These are phyloP conservation scores for Fraxinus sp. DNA, from an alignment of 305 asterid species.

Conservation along the genomic window DNA sequence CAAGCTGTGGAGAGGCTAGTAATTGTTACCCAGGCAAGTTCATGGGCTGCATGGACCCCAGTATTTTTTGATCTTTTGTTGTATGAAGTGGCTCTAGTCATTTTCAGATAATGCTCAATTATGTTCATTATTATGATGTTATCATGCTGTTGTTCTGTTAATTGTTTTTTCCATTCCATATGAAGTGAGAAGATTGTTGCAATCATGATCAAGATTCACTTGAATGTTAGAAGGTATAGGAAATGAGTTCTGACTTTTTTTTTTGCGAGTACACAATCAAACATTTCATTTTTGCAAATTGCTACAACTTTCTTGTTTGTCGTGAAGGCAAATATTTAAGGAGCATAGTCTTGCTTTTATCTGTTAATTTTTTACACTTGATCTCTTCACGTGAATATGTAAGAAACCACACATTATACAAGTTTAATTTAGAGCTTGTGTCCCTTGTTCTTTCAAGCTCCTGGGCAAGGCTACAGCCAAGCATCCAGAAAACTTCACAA, in stretches of 20 bases:
- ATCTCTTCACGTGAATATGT: neutral
- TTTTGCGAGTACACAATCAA: neutral
- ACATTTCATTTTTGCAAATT: neutral
- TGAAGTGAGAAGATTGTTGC: neutral
- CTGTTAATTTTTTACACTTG: neutral
- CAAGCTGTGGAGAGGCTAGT: conserved; percentile 77
- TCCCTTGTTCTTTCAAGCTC: neutral
- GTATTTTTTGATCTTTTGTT: conserved; percentile 13
- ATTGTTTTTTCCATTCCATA: neutral
- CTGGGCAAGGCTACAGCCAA: neutral
- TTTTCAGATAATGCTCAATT: conserved; percentile 12
- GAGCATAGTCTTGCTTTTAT: neutral
- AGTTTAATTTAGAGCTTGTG: neutral
- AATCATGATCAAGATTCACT: neutral
- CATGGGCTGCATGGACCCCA: neutral
- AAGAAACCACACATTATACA: neutral
- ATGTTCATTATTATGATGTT: conserved; percentile 13
- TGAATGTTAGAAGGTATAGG: neutral
- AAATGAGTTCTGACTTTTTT: neutral
- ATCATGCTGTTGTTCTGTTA: neutral
- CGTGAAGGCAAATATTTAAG: conserved; percentile 9
- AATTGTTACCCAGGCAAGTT: conserved; percentile 82
- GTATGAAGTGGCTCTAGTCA: neutral
- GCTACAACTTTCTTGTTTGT: neutral
- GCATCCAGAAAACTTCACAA: neutral